phyloP scores from a whole-genome alignment of 257 asterid genomes.

The Voacanga thouarsii region DNA sequence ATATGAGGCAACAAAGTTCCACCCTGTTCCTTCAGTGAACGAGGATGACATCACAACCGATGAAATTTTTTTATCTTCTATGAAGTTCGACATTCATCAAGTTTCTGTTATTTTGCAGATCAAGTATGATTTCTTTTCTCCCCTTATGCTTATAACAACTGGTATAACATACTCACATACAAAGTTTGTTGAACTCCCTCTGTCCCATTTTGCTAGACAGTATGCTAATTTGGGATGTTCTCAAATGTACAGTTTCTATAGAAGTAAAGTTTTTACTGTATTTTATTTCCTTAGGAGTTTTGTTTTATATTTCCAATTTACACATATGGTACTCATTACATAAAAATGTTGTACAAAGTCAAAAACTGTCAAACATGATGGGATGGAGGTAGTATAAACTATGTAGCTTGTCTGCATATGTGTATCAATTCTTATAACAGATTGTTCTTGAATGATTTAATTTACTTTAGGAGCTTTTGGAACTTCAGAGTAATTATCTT shows the following conservation, averaged over 20 bases:
- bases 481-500: not conserved
- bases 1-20: slow-evolving; percentile 89
- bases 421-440: not conserved
- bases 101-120: slow-evolving; percentile 51
- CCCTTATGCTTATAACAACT: not conserved
- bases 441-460: not conserved
- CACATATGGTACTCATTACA: not conserved
- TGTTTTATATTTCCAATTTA: not conserved
- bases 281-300: not conserved
- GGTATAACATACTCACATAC: no score
- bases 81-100: slow-evolving; percentile 62
- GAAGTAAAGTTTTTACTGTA: not conserved
- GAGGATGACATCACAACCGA: slow-evolving; percentile 54
- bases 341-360: not conserved
- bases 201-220: not conserved
- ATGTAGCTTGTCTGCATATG: not conserved
- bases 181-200: not conserved
- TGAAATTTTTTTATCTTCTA: slow-evolving; percentile 58
- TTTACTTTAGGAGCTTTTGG: not conserved
- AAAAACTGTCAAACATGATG: not conserved
- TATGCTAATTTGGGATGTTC: not conserved
- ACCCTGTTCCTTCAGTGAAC: slow-evolving; percentile 53
- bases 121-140: slow-evolving; percentile 40
- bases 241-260: not conserved
- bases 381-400: not conserved